Conservation (phyloP, 2,329 filamentous ascomycete species). For the Coleophoma crateriformis region DNA sequence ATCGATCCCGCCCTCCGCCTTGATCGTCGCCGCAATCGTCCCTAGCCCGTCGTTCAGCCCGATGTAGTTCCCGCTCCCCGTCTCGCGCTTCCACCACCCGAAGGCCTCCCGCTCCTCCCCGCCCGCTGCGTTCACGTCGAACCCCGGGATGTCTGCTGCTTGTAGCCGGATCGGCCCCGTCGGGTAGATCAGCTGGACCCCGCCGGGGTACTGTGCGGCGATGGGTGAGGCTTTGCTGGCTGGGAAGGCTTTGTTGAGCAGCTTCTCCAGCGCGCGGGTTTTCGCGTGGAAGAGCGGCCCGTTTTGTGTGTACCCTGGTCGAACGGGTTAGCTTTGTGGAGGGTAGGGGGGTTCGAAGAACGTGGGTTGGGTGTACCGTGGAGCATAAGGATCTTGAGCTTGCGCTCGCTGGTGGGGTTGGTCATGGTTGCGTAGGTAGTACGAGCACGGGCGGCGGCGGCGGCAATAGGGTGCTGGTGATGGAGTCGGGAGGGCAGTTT, state of each 20-base stretch:
- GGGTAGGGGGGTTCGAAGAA: background rate
- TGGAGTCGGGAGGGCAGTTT: too few relatives aligned
- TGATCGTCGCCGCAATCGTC: slow-evolving; percentile 55
- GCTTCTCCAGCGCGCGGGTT: slow-evolving; percentile 80
- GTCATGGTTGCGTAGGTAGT: too few relatives aligned
- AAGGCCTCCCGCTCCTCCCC: slow-evolving; percentile 59
- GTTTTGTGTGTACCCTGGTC: slow-evolving; percentile 79
- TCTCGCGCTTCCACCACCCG: slow-evolving; percentile 77
- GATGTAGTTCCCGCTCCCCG: slow-evolving; percentile 58
- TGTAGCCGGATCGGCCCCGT: slow-evolving; percentile 61
- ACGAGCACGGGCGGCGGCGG: too few relatives aligned
- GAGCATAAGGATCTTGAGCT: slow-evolving; percentile 68
- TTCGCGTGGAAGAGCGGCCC: slow-evolving; percentile 81
- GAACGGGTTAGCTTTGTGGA: too few relatives aligned
- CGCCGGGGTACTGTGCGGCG: slow-evolving; percentile 27
- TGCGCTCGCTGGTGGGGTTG: slow-evolving; percentile 2
- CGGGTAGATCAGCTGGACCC: slow-evolving; percentile 58
- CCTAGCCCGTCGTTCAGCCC: slow-evolving; percentile 65
- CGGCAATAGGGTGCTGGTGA: too few relatives aligned
- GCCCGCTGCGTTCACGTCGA: slow-evolving; percentile 35
- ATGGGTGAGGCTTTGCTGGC: slow-evolving; percentile 46
- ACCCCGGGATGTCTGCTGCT: slow-evolving; percentile 65
- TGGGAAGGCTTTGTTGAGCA: slow-evolving; percentile 69
- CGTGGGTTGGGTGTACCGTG: slow-evolving; percentile 46
- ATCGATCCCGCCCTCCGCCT: slow-evolving; percentile 63